Evolutionary conservation across 768 basidiomycete species (phyloP), one percentile per base, ranked within the genome.

Genomic region (Suillus alpinus): DNA sequence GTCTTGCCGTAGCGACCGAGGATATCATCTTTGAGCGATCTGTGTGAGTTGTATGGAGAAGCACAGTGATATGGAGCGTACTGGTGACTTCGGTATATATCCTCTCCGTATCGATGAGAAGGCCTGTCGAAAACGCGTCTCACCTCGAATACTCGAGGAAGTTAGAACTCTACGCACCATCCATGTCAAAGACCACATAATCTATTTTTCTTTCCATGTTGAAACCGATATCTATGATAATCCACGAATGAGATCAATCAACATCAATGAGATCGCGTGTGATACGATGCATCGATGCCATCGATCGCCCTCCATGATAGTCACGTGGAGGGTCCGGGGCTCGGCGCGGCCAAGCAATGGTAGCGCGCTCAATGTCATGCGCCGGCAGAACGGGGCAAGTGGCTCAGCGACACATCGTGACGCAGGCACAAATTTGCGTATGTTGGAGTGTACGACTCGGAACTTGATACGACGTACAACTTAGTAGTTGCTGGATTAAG

Each of bases 11-110:
- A 87, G 12, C 78, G 80, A 18, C 79, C 83, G 20, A 95, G 83
- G 56, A 93, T 87, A 31, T 84, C 80, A 75, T 94, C 91, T 89
- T 66, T 51, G 51, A 60, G 44, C 8, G 50, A 52, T 47, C 39
- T 62, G 39, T 51, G 32, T 53, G 10, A 34, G n/a, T 6, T 2
- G 18, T 1, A 39, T 51, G 18, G 20, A 31, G 43, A 16, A 31
- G 36, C 14, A 12, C 56, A 40, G n/a, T 40, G 50, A 20, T 6
- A 8, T 39, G 12, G 44, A 43, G 77, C 81, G 72, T 68, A 92
- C 91, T 92, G 44, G 90, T 91, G 23, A 91, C 89, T 66, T 84
- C 78, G 43, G 89, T 89, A 72, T 92, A 92, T 34, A 94, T 80
- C 57, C 76, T 77, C 68, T 93, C 91, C 4, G 90, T 87, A 71